These are phyloP conservation scores for Fraxinus latifolia DNA, from an alignment of 305 asterid species.

Conservation along the genomic window DNA sequence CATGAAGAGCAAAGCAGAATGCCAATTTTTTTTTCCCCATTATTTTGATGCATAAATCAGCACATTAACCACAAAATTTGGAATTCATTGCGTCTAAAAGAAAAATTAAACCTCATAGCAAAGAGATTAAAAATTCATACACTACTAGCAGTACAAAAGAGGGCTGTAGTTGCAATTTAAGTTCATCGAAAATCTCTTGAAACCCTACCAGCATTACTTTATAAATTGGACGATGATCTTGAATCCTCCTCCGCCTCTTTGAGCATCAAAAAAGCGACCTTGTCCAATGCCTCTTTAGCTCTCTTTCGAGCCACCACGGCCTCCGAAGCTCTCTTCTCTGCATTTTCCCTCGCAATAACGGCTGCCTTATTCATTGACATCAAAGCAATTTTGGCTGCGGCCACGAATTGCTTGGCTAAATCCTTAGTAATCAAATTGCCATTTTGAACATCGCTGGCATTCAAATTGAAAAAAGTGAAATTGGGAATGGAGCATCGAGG, in stretches of 20 bases:
- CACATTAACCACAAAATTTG: neutral
- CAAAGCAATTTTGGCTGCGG: neutral
- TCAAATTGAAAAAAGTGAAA: conserved; percentile 6
- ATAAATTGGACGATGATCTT: neutral
- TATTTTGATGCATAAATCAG: neutral
- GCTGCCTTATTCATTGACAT: neutral
- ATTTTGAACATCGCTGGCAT: neutral
- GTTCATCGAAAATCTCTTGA: neutral
- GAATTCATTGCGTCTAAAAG: neutral
- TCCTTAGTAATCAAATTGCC: neutral
- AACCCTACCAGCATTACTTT: neutral
- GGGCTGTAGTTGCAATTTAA: neutral
- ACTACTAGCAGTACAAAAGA: neutral
- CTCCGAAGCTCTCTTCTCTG: conserved; percentile 2
- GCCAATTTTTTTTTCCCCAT: neutral
- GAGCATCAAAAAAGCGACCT: neutral
- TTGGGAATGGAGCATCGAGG: conserved; percentile 34
- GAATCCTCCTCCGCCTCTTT: neutral
- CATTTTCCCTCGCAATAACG: neutral
- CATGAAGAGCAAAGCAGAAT: neutral
- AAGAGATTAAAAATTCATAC: neutral
- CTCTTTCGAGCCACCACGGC: neutral
- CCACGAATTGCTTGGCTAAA: conserved; percentile 13
- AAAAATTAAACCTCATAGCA: neutral
- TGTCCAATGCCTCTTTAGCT: conserved; percentile 9